Percentiles rank a stretch among this genome's conserved stretches.
Evolutionary conservation across 2,329 filamentous ascomycete species (phyloP).

Genomic region (Xylaria sp.): DNA sequence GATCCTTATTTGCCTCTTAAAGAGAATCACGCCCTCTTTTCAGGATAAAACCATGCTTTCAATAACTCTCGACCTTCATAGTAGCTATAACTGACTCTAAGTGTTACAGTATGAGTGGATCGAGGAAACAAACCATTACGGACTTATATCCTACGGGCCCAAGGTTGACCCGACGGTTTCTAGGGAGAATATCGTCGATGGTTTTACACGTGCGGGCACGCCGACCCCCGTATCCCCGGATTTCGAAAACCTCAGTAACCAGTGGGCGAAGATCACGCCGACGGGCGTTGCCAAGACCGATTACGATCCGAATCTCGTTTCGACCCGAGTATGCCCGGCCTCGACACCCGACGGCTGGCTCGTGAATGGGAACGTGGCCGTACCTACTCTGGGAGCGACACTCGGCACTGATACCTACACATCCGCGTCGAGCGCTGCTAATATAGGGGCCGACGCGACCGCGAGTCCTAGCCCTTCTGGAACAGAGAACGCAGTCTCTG

Average conservation of each 20-base stretch:
- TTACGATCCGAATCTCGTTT: conserved; percentile 67
- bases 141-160: conserved; percentile 76
- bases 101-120: conserved; percentile 67
- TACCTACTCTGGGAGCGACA: conserved; percentile 71
- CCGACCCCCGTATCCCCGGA: conserved; percentile 77
- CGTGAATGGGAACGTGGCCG: conserved; percentile 69
- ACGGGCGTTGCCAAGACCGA: conserved; percentile 68
- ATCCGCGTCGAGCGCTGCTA: conserved; percentile 30
- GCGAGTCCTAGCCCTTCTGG: conserved; percentile 36
- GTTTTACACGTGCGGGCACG: conserved; percentile 72
- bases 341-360: conserved; percentile 74
- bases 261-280: conserved; percentile 76
- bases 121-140: conserved; percentile 81
- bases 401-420: conserved; percentile 42
- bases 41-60: neutral
- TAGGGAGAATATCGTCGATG: conserved; percentile 64
- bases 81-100: neutral
- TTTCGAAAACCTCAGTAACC: conserved; percentile 75
- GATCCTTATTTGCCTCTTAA: neutral
- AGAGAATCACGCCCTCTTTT: neutral
- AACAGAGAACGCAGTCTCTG: conserved; percentile 50
- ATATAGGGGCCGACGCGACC: conserved; percentile 33
- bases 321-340: conserved; percentile 71
- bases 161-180: conserved; percentile 57
- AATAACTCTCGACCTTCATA: neutral